Percentiles rank a stretch among this genome's conserved stretches.
Conservation (phyloP, 108 stramenopile genomes). For the Seminavis robusta region DNA sequence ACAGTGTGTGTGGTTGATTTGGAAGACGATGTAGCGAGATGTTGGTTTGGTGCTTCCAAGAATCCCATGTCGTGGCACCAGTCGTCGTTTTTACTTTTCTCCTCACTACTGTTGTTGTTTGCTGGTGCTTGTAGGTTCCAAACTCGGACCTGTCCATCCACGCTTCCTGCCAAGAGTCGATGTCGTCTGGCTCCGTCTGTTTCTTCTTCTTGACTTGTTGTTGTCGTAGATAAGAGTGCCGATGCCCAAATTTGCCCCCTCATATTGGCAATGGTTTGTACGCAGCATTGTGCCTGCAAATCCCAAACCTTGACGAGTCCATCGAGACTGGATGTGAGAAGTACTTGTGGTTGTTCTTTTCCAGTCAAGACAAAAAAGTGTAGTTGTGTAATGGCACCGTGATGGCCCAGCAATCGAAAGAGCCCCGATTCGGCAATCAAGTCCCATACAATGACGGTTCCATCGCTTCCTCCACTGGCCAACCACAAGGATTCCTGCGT, state of each 20-base stretch:
- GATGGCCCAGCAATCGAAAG: conserved; percentile 89
- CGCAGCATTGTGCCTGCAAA: conserved; percentile 91
- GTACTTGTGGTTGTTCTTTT: conserved; percentile 52
- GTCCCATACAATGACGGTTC: conserved; percentile 94
- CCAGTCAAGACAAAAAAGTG: conserved; percentile 52
- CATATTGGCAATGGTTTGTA: conserved; percentile 95
- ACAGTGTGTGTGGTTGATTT: conserved; percentile 56
- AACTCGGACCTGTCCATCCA: conserved; percentile 86
- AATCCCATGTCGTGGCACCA: neutral
- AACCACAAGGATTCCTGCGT: too few relatives aligned
- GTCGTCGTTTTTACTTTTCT: neutral
- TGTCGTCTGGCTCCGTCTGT: conserved; percentile 24
- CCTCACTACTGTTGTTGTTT: neutral
- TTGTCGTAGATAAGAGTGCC: conserved; percentile 25
- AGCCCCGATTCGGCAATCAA: conserved; percentile 89
- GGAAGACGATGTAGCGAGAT: neutral
- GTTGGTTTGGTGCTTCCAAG: conserved; percentile 2
- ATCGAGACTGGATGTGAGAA: conserved; percentile 89
- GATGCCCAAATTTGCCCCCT: conserved; percentile 76
- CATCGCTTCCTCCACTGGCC: conserved; percentile 86
- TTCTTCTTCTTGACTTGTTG: conserved; percentile 16
- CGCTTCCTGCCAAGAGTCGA: conserved; percentile 86
- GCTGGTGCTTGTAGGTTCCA: conserved; percentile 54
- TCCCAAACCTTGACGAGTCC: conserved; percentile 99
- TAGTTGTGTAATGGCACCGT: conserved; percentile 88